Evolutionary conservation across 495 filamentous ascomycete genomes (phyloP).

Genomic region (Pseudoneurospora amorphoporcata): DNA sequence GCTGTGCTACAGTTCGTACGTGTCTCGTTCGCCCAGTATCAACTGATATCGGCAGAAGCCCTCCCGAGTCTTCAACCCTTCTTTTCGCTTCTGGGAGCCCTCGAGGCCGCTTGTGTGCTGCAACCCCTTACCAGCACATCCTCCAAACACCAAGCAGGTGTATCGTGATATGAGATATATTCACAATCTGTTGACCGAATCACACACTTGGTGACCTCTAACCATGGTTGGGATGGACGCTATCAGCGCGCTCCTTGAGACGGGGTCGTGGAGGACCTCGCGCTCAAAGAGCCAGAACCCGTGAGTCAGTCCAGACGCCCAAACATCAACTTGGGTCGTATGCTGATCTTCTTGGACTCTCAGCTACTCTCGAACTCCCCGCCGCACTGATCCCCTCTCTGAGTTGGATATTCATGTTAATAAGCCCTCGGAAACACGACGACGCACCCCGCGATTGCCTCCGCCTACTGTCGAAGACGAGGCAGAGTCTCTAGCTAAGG

Average conservation of each 20-base stretch:
- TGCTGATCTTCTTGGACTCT: not conserved
- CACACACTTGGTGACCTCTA: not conserved
- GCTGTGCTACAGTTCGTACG: not conserved
- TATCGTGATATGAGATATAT: not conserved
- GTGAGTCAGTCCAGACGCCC: conserved; percentile 18
- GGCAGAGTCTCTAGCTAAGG: conserved; percentile 32
- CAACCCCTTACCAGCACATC: not conserved
- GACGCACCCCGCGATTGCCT: conserved; percentile 19
- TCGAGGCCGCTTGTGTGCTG: not conserved
- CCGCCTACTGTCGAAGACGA: conserved; percentile 39
- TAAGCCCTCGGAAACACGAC: not conserved
- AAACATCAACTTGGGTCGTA: not conserved
- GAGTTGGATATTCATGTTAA: conserved; percentile 9
- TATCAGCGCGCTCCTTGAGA: conserved; percentile 26
- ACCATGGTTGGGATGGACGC: conserved; percentile 29
- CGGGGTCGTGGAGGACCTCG: conserved; percentile 33
- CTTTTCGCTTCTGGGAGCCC: not conserved
- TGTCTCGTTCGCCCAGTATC: not conserved
- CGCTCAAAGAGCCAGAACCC: conserved; percentile 30
- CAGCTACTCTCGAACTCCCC: not conserved
- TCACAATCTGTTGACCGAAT: not conserved
- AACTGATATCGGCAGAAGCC: not conserved
- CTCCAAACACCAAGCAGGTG: not conserved
- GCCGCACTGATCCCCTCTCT: conserved; percentile 3
- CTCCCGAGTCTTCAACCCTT: not conserved